Percentiles rank a stretch among this genome's conserved stretches.
These are phyloP conservation scores for Cyclotella sp. DNA, from an alignment of 108 stramenopile genomes.

Conservation along the genomic window DNA sequence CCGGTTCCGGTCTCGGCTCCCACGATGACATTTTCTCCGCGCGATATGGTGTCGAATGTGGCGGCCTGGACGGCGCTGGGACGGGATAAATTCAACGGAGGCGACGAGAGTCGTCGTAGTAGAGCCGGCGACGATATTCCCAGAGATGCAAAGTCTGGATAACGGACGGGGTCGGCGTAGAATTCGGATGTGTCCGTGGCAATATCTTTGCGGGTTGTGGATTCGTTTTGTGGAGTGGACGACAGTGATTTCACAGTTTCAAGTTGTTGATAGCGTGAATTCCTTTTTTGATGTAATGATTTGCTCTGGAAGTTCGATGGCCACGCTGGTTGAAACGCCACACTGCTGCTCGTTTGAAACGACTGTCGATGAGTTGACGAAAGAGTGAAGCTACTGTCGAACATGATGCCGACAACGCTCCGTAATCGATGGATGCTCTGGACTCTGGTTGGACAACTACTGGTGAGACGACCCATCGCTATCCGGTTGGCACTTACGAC, in stretches of 20 bases:
- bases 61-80: constrained; percentile 84
- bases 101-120: constrained; percentile 60
- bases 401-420: neutral
- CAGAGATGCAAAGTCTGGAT: constrained; percentile 66
- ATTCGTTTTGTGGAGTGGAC: neutral
- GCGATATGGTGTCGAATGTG: constrained; percentile 57
- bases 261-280: neutral
- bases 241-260: neutral
- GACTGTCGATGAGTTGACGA: neutral
- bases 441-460: neutral
- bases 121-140: constrained; percentile 75
- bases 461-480: neutral
- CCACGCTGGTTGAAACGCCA: neutral
- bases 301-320: neutral
- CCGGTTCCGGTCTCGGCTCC: constrained; percentile 96
- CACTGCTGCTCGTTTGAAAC: neutral
- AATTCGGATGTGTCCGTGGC: constrained; percentile 12
- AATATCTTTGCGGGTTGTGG: neutral
- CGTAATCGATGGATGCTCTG: neutral
- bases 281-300: neutral
- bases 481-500: constrained; percentile 12
- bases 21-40: constrained; percentile 74
- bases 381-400: too few relatives aligned
- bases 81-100: constrained; percentile 43
- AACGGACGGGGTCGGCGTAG: constrained; percentile 11